These are phyloP conservation scores for Vigna trinervia DNA, from an alignment of 306 rosid species.

Conservation along the genomic window DNA sequence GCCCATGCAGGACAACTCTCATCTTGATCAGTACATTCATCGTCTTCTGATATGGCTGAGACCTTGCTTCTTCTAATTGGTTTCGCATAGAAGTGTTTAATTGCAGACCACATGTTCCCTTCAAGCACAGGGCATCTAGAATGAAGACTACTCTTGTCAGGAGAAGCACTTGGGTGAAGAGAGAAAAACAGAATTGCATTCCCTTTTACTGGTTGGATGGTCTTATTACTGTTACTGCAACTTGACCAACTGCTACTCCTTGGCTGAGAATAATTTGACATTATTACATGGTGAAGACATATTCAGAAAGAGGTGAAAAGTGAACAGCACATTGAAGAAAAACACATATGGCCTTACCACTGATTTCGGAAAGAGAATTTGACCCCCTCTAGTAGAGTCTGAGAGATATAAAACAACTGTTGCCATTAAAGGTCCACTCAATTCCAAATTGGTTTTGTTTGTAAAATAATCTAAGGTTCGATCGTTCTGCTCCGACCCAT, in stretches of 20 bases:
- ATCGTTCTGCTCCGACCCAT: constrained; percentile 49
- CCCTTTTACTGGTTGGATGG: constrained; percentile 74
- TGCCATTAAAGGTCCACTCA: constrained; percentile 66
- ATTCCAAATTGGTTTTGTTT: constrained; percentile 54
- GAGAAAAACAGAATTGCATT: constrained; percentile 80
- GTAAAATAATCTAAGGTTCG: constrained; percentile 50
- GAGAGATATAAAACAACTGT: constrained; percentile 84
- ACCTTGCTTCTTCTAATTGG: constrained; percentile 42
- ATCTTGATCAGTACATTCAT: constrained; percentile 72
- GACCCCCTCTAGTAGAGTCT: constrained; percentile 67
- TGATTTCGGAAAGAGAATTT: constrained; percentile 69
- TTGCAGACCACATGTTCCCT: constrained; percentile 78
- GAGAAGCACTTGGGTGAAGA: constrained; percentile 59
- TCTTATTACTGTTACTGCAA: constrained; percentile 50
- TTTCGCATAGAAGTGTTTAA: constrained; percentile 63
- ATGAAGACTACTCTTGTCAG: constrained; percentile 69
- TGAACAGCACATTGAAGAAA: constrained; percentile 5
- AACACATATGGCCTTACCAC: constrained; percentile 52
- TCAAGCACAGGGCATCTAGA: constrained; percentile 75
- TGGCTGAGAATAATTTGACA: constrained; percentile 52
- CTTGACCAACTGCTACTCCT: constrained; percentile 53
- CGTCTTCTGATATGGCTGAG: constrained; percentile 45
- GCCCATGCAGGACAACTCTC: constrained; percentile 74
- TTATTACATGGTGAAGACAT: constrained; percentile 24
- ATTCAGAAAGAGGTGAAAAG: neutral